Conservation (phyloP, 31 red algal species). For the Endocladia muricata region DNA sequence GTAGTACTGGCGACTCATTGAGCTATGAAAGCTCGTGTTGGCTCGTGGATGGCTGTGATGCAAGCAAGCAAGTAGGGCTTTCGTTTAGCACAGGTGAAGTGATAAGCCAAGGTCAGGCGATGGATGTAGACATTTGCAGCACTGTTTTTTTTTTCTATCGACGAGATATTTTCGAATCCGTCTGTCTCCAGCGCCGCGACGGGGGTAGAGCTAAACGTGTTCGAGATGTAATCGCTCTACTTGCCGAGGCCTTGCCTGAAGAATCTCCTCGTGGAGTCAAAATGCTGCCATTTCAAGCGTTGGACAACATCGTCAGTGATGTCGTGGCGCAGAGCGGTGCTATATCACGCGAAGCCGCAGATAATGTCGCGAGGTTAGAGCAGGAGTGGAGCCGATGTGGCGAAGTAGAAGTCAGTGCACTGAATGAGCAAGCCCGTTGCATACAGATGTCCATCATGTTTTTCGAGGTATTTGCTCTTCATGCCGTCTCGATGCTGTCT, state of each 20-base stretch:
- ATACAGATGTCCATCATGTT: slow-evolving; percentile 36
- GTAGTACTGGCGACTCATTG: slow-evolving; percentile 3
- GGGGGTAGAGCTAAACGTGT: slow-evolving; percentile 45
- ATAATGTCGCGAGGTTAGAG: slow-evolving; percentile 53
- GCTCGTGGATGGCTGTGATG: slow-evolving; percentile 51
- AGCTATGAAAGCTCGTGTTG: slow-evolving; percentile 12
- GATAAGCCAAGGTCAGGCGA: slow-evolving; percentile 4
- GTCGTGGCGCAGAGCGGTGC: slow-evolving; percentile 23
- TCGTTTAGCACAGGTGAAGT: slow-evolving; percentile 49
- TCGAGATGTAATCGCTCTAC: slow-evolving; percentile 48
- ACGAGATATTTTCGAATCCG: slow-evolving; percentile 45
- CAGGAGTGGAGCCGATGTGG: slow-evolving; percentile 42
- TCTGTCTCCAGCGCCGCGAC: slow-evolving; percentile 53
- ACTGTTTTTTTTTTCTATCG: slow-evolving; percentile 69
- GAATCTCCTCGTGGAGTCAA: slow-evolving; percentile 33
- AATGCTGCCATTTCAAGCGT: slow-evolving; percentile 50
- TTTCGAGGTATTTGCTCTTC: slow-evolving; percentile 59
- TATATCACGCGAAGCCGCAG: slow-evolving; percentile 47
- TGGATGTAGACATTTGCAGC: slow-evolving; percentile 57
- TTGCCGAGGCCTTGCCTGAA: slow-evolving; percentile 56
- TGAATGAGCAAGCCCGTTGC: neutral
- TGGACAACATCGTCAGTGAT: slow-evolving; percentile 55
- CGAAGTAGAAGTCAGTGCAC: neutral
- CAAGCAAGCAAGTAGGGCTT: slow-evolving; percentile 57
- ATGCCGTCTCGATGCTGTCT: slow-evolving; percentile 47